Base-by-base conservation (phyloP, 2,329 filamentous ascomycete species). In the Emericellopsis atlantica region DNA sequence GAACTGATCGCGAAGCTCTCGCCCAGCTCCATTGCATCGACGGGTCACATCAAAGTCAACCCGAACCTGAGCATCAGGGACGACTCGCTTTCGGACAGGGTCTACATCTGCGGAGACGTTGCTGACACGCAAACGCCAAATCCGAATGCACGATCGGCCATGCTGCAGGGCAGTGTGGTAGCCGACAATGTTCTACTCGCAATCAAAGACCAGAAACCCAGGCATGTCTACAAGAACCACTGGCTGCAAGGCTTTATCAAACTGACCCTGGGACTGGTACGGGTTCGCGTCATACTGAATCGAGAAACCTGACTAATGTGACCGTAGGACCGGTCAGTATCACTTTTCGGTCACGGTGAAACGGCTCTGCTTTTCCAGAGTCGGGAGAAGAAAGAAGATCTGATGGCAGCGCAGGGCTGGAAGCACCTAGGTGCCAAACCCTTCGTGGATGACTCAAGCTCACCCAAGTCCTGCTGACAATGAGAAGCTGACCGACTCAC, bases 51-150 rank as follows among this genome's bases (percentile, higher is more conserved):
- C 47, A 59, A 60, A 1, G 71, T 81, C 21, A 66, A 67, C 38
- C 61, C 68, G 0, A 77, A 70, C 0, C 60, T 83, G 26, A 77
- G 81, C 45, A 59, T 83, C 12, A 50, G 56, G 7, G 69, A 74
- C 47, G 55, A 62, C 2, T 43, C 46, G 0, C 59, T 69, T 8
- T 61, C 66, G 2, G 67, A 76, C 44, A 21, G 18, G 18, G 62
- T 82, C 2, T 83, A 77, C 48, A 72, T 71, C 1, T 69, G 75
- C n/a, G 79, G 79, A 15, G 79, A 83, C 46, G 73, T 84, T 5
- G 69, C 75, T 4, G 70, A 73, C 22, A 67, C 66, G 1, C 45
- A 54, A 10, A 62, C 65, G 1, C 60, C 61, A 0, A 55, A 60
- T 31, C 69, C 69, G 6, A 79, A 78, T 50, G 73, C 69, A 0